Base-by-base conservation (phyloP, 768 basidiomycete species). In the Suillus subluteus region DNA sequence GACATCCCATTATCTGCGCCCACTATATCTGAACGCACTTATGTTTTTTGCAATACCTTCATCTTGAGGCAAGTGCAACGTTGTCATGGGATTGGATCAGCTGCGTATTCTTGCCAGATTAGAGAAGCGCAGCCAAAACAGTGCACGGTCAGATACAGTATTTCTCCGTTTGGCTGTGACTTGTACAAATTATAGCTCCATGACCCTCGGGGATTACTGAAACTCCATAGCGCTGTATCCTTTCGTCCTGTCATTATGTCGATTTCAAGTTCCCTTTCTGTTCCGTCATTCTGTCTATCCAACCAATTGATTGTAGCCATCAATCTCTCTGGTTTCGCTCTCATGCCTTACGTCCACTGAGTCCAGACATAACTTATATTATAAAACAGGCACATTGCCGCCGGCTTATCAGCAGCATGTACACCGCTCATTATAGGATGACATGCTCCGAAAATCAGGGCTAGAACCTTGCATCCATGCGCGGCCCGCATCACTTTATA, bases 1-100 rank as follows among this genome's bases (percentile, higher is more conserved):
- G 26, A 40, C 16, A 35, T 12, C 9, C 6, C 18, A 59, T 18
- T 7, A 41, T 59, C 16, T 35, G 26, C 26, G 30, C 40, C 58
- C 40, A 23, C n/a, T 41, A 6, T 23, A 30, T 23, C 40, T 43
- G 7, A 7, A 16, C 6, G 2, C 15, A 38, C 37, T 23, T 23
- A 23, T 59, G 11, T 41, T 30, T 38, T 26, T 59, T 59, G 26
- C 40, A 30, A 30, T 59, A 18, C 21, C 55, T 37, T 56, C 69
- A 65, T 65, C 62, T 72, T 66, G 62, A 62, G 52, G 37, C 11
- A 62, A 32, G 55, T n/a, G 16, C 30, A 18, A 16, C 63, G 69
- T 76, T 66, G 71, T 63, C 50, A 75, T 63, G 66, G 65, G 6
- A 21, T 32, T 32, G 41, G 30, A 40, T 38, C n/a, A 59, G 16